Conservation (phyloP, 2,329 filamentous ascomycete species). For the Colletotrichum ledebouriae region DNA sequence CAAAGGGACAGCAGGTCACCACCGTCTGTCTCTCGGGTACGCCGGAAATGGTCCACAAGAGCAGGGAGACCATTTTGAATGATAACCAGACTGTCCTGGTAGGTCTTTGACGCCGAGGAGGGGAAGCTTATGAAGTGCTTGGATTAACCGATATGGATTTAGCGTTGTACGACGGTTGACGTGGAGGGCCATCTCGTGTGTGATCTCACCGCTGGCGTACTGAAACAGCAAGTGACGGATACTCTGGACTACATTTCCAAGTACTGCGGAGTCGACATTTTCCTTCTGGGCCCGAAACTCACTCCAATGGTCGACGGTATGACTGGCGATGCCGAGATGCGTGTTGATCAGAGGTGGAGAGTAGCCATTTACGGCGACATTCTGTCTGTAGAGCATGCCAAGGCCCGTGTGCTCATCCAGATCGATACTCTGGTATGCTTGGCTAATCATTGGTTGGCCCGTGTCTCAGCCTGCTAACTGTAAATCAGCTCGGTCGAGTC, state of each 20-base stretch:
- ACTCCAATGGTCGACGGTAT: conserved; percentile 81
- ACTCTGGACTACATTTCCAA: conserved; percentile 88
- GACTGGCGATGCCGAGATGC: conserved; percentile 84
- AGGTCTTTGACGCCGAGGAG: conserved; percentile 56
- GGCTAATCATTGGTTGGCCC: neutral
- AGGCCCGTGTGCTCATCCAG: conserved; percentile 95
- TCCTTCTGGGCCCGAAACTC: conserved; percentile 91
- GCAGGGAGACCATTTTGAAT: conserved; percentile 89
- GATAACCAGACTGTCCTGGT: conserved; percentile 94
- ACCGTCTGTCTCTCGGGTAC: conserved; percentile 93
- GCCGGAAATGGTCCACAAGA: conserved; percentile 89
- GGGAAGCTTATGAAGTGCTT: neutral
- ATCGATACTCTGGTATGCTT: conserved; percentile 87
- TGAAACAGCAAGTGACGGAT: conserved; percentile 82
- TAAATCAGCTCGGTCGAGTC: conserved; percentile 73
- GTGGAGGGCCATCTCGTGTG: conserved; percentile 92
- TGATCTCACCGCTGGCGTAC: conserved; percentile 71
- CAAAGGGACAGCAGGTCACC: conserved; percentile 77
- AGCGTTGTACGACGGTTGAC: conserved; percentile 95
- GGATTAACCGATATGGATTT: conserved; percentile 49
- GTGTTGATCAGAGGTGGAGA: conserved; percentile 90
- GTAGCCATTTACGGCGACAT: conserved; percentile 96
- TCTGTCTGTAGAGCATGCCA: conserved; percentile 95
- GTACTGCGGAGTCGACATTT: conserved; percentile 96
- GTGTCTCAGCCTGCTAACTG: conserved; percentile 33